Conservation (phyloP, 768 basidiomycete species). For the Butyriboletus loyo region DNA sequence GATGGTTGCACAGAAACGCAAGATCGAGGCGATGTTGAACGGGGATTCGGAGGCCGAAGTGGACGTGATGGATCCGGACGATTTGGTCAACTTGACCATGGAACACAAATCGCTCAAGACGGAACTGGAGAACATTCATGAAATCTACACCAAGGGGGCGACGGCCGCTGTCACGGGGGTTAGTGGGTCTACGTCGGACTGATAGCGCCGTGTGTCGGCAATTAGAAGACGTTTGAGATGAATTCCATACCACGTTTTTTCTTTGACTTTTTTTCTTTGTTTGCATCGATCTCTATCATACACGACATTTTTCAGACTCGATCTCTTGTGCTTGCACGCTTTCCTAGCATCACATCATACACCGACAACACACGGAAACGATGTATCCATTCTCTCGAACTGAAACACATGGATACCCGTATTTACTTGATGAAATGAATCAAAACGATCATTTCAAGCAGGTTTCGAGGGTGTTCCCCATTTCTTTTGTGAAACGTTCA, state of each 20-base stretch:
- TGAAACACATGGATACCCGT: no score
- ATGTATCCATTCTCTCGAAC: background rate
- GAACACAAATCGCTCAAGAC: constrained; percentile 46
- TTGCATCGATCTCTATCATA: background rate
- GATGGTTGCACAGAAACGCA: constrained; percentile 48
- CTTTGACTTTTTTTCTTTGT: background rate
- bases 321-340: background rate
- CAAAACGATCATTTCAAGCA: background rate
- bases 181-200: constrained; percentile 13
- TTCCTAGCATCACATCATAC: background rate
- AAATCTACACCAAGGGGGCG: constrained; percentile 32
- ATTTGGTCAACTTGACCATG: constrained; percentile 41
- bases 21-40: constrained; percentile 51
- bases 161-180: background rate
- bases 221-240: background rate
- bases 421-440: background rate
- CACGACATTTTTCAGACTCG: background rate
- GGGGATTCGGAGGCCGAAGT: constrained; percentile 54
- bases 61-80: constrained; percentile 53
- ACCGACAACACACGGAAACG: background rate
- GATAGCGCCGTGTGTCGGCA: background rate
- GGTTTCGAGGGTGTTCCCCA: background rate
- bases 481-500: background rate
- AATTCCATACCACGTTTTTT: background rate
- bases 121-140: constrained; percentile 53